Conservation (phyloP, 768 basidiomycete genomes). For the Tulasnella sp. region DNA sequence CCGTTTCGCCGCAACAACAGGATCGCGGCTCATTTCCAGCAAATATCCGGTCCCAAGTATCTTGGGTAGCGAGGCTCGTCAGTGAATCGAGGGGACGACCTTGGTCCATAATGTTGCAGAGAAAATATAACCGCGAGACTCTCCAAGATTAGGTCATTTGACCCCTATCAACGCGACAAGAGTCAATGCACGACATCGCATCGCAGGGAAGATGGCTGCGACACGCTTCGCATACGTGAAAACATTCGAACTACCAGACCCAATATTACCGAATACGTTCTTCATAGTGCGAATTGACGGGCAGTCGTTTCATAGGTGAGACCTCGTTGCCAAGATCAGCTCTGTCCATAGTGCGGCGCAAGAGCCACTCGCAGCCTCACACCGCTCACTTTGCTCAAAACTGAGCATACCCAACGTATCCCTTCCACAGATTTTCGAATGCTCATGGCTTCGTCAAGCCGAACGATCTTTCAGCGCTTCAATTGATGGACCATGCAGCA, state of each 20-base stretch:
- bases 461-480: conserved; percentile 76
- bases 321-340: conserved; percentile 9
- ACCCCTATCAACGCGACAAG: background rate
- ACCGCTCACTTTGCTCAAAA: background rate
- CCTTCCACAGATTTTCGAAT: conserved; percentile 59
- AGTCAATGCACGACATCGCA: background rate
- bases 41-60: no score
- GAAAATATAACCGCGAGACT: background rate
- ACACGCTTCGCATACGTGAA: conserved; percentile 88
- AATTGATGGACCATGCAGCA: conserved; percentile 90
- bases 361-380: background rate
- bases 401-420: no score
- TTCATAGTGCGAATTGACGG: conserved; percentile 85
- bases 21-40: no score
- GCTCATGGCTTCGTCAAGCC: conserved; percentile 77
- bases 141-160: background rate
- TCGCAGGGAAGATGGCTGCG: conserved; percentile 56
- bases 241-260: conserved; percentile 80
- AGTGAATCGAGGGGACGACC: background rate
- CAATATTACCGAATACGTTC: conserved; percentile 70
- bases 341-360: background rate
- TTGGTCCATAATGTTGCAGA: no score
- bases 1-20: no score
- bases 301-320: conserved; percentile 83
- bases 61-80: no score